Conservation (phyloP, 768 basidiomycete species). For the Lactarius hatsudake region DNA sequence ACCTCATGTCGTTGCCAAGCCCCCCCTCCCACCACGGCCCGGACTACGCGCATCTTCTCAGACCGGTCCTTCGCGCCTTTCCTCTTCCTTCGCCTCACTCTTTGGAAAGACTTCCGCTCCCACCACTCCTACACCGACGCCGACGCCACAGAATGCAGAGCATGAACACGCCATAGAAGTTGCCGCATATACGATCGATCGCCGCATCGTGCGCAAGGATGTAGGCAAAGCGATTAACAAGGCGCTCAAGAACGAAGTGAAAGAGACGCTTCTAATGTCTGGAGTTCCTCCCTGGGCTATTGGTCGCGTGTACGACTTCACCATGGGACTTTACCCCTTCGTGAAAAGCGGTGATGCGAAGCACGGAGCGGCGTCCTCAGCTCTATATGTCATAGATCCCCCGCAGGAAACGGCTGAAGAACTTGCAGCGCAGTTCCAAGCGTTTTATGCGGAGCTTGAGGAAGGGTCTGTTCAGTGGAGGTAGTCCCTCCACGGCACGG, state of each 20-base stretch:
- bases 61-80: conserved; percentile 29
- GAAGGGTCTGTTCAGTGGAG: conserved; percentile 53
- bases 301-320: conserved; percentile 57
- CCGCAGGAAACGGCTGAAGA: conserved; percentile 52
- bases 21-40: conserved; percentile 34
- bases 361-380: conserved; percentile 13
- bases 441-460: conserved; percentile 66
- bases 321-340: conserved; percentile 56
- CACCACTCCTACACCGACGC: conserved; percentile 21
- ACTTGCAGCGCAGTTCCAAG: conserved; percentile 55
- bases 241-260: conserved; percentile 55
- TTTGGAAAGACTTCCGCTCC: conserved; percentile 26
- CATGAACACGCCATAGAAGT: conserved; percentile 49
- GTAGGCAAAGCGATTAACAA: conserved; percentile 53
- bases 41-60: conserved; percentile 29
- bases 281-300: conserved; percentile 54
- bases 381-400: conserved; percentile 42
- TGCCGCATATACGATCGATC: conserved; percentile 57
- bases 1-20: conserved; percentile 29
- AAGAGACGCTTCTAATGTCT: conserved; percentile 42
- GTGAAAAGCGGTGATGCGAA: conserved; percentile 33
- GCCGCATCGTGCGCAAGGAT: conserved; percentile 50
- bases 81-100: conserved; percentile 28
- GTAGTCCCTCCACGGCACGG: conserved; percentile 35
- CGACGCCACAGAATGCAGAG: conserved; percentile 25